phyloP scores from a whole-genome alignment of 1,284 basidiomycete genomes.

The Apiotrichum montevideense region DNA sequence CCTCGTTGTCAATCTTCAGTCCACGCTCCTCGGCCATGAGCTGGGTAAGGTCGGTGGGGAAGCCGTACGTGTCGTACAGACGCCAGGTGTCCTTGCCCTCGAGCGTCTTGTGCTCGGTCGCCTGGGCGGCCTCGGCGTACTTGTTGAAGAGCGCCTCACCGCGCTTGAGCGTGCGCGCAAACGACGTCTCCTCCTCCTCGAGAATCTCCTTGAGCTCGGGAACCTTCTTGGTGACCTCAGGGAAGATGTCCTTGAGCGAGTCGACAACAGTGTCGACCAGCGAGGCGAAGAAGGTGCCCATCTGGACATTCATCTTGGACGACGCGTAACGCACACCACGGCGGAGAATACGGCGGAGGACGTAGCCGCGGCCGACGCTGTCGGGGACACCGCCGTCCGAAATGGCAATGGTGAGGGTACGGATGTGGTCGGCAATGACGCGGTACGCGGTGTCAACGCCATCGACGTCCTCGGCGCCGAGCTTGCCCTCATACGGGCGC shows the following conservation, averaged over 20 bases:
- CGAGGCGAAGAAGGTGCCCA: slow-evolving; percentile 92
- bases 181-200: slow-evolving; percentile 95
- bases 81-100: slow-evolving; percentile 93
- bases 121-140: slow-evolving; percentile 67
- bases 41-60: slow-evolving; percentile 92
- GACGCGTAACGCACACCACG: slow-evolving; percentile 89
- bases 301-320: slow-evolving; percentile 90
- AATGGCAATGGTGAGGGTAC: slow-evolving; percentile 90
- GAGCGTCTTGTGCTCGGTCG: slow-evolving; percentile 62
- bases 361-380: slow-evolving; percentile 94
- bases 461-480: slow-evolving; percentile 87
- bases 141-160: slow-evolving; percentile 95
- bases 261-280: slow-evolving; percentile 84
- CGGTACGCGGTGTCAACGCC: slow-evolving; percentile 97
- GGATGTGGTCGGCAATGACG: slow-evolving; percentile 92
- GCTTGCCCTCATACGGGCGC: slow-evolving; percentile 78
- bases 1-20: slow-evolving; percentile 75
- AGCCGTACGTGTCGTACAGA: slow-evolving; percentile 96
- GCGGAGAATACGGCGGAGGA: slow-evolving; percentile 83
- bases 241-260: slow-evolving; percentile 84
- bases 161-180: slow-evolving; percentile 90
- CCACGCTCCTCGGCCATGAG: slow-evolving; percentile 96
- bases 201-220: slow-evolving; percentile 90
- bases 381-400: slow-evolving; percentile 95
- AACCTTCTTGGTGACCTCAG: slow-evolving; percentile 79